Conservation (phyloP, 805 yeast species). For the Kodamaea sagamina region DNA sequence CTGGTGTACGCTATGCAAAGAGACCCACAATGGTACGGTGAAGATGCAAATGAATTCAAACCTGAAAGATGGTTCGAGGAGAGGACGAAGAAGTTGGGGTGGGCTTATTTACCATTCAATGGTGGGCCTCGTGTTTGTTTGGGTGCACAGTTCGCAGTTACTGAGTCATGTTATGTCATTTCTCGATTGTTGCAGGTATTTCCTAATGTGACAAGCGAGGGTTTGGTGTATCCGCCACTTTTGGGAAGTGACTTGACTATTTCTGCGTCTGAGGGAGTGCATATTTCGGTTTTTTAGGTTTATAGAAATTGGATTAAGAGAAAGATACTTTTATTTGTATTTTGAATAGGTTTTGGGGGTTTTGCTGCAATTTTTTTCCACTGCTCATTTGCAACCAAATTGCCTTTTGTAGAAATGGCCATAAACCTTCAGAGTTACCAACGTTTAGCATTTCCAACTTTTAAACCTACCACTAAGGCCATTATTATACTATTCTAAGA, state of each 20-base stretch:
- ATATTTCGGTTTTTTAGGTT: constrained; percentile 1
- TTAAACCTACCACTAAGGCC: no score
- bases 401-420: no score
- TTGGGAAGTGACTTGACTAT: constrained; percentile 4
- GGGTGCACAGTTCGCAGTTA: constrained; percentile 27
- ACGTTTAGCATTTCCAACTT: no score
- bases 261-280: not conserved
- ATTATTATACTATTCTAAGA: no score
- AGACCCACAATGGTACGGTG: constrained; percentile 30
- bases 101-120: constrained; percentile 25
- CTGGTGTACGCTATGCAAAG: constrained; percentile 44
- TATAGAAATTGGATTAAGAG: no score
- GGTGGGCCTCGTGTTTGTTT: constrained; percentile 27
- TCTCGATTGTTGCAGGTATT: constrained; percentile 22
- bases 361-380: not conserved
- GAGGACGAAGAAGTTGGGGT: constrained; percentile 18
- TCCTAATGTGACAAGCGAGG: constrained; percentile 3
- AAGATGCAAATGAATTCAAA: constrained; percentile 32
- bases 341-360: no score
- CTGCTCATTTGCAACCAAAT: no score
- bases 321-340: no score
- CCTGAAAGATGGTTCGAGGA: constrained; percentile 40
- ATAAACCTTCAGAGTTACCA: no score
- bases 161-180: constrained; percentile 22
- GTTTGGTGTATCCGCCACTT: constrained; percentile 5